Base-by-base conservation (phyloP, 2,329 filamentous ascomycete species). In the Pseudogymnoascus sp. region DNA sequence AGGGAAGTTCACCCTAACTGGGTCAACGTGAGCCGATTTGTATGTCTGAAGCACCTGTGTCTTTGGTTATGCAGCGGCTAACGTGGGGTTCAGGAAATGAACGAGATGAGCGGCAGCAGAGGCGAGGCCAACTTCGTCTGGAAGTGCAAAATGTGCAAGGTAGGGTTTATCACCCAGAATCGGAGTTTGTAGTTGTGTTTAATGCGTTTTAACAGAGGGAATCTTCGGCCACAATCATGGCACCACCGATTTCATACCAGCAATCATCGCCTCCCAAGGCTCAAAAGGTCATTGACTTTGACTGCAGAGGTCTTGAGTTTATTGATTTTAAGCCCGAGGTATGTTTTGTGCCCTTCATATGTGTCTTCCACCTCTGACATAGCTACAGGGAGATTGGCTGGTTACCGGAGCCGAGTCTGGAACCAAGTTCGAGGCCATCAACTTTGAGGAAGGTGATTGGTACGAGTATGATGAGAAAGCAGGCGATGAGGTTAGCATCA, bases 121-220 rank as follows among this genome's bases (percentile, higher is more conserved):
- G 94, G 94, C 66, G 92, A 97, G 75, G 94, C 94, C 64, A 97
- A 97, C 75, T 99, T 99, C 75, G 94, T 99, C n/a, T 99, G 94
- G 93, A 92, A 86, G 74, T 99, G 94, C 82, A 96, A 95, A 76
- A 93, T 94, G 73, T 99, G 94, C 86, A 95, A 94, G 84, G 92
- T 94, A 67, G 30, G 76, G 73, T 16, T 47, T 35, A 39, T 6
- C 22, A n/a, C 33, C 58, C 12, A 2, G 11, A 30, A 57, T 2
- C 3, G 8, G 11, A 16, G 33, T 60, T 5, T 64, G 57, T 67
- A 12, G 18, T 16, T 16, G 1, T 39, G 36, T 18, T 50, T 47
- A 37, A 50, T 16, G 6, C 59, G 59, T 18, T 36, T 9, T 37
- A 18, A 20, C 66, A 92, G 90, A 82, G 89, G 74, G 89, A 94